Percentiles rank a stretch among this genome's conserved stretches.
Conservation (phyloP, 495 filamentous ascomycete genomes). For the Lophium mytilinum region DNA sequence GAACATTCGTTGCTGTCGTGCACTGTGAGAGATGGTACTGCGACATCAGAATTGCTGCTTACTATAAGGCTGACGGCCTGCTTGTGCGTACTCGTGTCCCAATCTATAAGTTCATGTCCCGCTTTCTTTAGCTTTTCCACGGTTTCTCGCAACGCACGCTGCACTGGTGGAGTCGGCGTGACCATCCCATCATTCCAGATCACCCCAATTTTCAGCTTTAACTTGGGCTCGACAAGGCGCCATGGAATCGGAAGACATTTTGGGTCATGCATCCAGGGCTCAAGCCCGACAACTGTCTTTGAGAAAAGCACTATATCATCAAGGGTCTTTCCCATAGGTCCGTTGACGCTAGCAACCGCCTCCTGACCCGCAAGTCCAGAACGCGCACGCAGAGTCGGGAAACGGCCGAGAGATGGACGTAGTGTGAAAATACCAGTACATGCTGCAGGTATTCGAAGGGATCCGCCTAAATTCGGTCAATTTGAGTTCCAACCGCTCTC, state of each 20-base stretch:
- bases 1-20: conserved; percentile 19
- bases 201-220: conserved; percentile 31
- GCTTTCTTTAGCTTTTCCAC: conserved; percentile 20
- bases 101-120: conserved; percentile 27
- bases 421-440: conserved; percentile 34
- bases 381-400: conserved; percentile 23
- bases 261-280: conserved; percentile 43
- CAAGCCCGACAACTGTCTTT: conserved; percentile 43
- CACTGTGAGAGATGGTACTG: conserved; percentile 6
- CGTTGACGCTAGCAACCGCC: conserved; percentile 43
- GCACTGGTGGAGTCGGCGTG: conserved; percentile 17
- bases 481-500: background rate
- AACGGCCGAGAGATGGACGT: conserved; percentile 26
- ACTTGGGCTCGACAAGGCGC: conserved; percentile 31
- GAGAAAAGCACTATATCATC: conserved; percentile 43
- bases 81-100: conserved; percentile 20
- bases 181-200: conserved; percentile 23
- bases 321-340: conserved; percentile 44
- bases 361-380: conserved; percentile 32
- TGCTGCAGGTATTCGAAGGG: conserved; percentile 32
- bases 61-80: conserved; percentile 21
- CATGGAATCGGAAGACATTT: conserved; percentile 44
- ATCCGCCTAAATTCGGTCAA: conserved; percentile 9
- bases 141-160: conserved; percentile 19
- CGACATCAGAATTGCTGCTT: background rate